These are phyloP conservation scores for Lactifluus pinguis DNA, from an alignment of 768 basidiomycete genomes.

Conservation along the genomic window DNA sequence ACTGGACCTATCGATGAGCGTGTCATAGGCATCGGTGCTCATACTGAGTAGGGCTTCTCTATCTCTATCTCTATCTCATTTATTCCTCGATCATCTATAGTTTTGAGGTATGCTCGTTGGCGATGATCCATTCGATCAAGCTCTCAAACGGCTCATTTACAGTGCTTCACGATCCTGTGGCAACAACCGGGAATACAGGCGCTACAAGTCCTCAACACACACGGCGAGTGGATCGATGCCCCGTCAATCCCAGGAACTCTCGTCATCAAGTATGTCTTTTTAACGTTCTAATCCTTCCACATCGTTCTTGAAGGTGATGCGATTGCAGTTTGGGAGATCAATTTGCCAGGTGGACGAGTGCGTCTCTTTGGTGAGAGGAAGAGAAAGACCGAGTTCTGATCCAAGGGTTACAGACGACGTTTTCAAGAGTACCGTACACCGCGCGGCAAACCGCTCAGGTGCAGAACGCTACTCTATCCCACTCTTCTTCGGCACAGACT, in stretches of 20 bases:
- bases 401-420: conserved; percentile 51
- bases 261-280: conserved; percentile 63
- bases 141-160: not conserved
- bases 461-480: conserved; percentile 74
- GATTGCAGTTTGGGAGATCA: conserved; percentile 69
- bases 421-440: conserved; percentile 86
- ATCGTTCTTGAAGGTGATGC: conserved; percentile 19
- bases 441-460: conserved; percentile 72
- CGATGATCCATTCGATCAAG: not conserved
- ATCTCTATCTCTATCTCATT: not conserved
- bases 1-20: conserved; percentile 48
- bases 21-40: conserved; percentile 79
- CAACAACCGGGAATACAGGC: conserved; percentile 67
- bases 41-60: conserved; percentile 51
- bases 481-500: conserved; percentile 85
- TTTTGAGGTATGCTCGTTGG: conserved; percentile 30
- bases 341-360: conserved; percentile 85
- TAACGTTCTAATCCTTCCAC: not conserved
- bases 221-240: conserved; percentile 75
- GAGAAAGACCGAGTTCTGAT: not conserved
- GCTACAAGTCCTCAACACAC: conserved; percentile 72
- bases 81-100: conserved; percentile 20
- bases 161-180: conserved; percentile 87
- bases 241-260: conserved; percentile 70
- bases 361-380: conserved; percentile 17